Evolutionary conservation across 169 alveolate species (phyloP).

Genomic region (Plasmodium gonderi): DNA sequence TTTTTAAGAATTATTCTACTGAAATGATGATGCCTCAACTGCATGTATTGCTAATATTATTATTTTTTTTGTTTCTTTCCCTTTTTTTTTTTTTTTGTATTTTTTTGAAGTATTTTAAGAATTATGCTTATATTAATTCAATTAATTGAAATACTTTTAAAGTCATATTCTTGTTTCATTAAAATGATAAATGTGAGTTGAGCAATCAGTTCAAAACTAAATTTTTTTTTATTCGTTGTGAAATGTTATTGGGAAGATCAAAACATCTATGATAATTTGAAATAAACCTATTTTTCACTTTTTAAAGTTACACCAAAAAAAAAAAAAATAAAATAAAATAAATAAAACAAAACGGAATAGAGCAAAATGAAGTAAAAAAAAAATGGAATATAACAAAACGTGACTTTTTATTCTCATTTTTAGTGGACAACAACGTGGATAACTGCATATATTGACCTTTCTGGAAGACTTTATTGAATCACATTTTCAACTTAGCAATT

Average conservation of each 20-base stretch:
- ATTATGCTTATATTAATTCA: not conserved
- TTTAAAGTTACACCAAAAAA: not conserved
- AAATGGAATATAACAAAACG: not conserved
- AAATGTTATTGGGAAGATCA: not conserved
- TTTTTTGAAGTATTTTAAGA: not conserved
- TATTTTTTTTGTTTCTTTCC: not conserved
- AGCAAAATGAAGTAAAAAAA: not conserved
- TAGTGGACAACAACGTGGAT: not conserved
- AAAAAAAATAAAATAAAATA: not conserved
- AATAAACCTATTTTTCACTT: not conserved
- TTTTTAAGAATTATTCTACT: not conserved
- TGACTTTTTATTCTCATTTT: not conserved
- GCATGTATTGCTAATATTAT: not conserved
- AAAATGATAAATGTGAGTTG: not conserved
- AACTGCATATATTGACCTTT: not conserved
- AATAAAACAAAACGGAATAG: too few relatives aligned
- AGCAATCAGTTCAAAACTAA: not conserved
- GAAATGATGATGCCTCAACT: not conserved
- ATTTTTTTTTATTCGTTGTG: not conserved
- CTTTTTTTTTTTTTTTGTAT: not conserved
- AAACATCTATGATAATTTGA: not conserved
- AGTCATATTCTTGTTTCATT: not conserved
- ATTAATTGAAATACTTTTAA: not conserved
- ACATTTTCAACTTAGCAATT: too few relatives aligned
- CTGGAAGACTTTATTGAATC: too few relatives aligned